Conservation (phyloP, 192 early-diverging fungal genomes). For the Diversispora eburnea region DNA sequence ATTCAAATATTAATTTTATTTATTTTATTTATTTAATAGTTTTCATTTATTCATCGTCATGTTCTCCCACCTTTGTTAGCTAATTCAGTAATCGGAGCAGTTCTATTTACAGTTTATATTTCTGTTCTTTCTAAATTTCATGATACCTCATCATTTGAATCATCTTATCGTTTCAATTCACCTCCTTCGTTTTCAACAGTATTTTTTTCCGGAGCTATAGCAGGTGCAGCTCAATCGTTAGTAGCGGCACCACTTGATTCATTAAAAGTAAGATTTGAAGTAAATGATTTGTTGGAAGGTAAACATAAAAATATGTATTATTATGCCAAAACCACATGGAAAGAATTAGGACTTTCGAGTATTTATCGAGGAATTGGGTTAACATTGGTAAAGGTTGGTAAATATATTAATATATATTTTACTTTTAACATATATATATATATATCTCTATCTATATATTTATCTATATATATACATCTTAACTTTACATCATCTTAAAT, state of each 20-base stretch:
- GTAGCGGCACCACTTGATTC: slow-evolving; percentile 74
- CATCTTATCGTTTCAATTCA: slow-evolving; percentile 37
- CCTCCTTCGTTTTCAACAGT: slow-evolving; percentile 52
- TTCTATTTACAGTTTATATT: slow-evolving; percentile 75
- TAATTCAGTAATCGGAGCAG: slow-evolving; percentile 70
- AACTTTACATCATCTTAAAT: neutral
- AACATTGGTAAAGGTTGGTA: slow-evolving; percentile 47
- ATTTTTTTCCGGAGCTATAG: slow-evolving; percentile 57
- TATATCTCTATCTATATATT: too few species aligned
- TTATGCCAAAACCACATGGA: slow-evolving; percentile 59
- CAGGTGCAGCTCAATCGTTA: slow-evolving; percentile 70
- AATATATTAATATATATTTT: neutral
- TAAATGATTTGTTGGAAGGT: slow-evolving; percentile 68
- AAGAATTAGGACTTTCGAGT: slow-evolving; percentile 50
- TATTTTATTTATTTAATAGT: slow-evolving; percentile 8
- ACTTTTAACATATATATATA: neutral
- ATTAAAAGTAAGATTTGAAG: slow-evolving; percentile 70
- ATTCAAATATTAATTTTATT: neutral
- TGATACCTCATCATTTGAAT: slow-evolving; percentile 39
- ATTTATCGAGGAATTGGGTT: slow-evolving; percentile 55
- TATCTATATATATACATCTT: neutral
- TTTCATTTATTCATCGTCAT: slow-evolving; percentile 60
- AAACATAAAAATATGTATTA: slow-evolving; percentile 65
- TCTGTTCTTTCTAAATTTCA: slow-evolving; percentile 52
- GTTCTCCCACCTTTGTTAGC: slow-evolving; percentile 70